phyloP scores from a whole-genome alignment of 1,284 basidiomycete species.

The Trichosporon asahii region DNA sequence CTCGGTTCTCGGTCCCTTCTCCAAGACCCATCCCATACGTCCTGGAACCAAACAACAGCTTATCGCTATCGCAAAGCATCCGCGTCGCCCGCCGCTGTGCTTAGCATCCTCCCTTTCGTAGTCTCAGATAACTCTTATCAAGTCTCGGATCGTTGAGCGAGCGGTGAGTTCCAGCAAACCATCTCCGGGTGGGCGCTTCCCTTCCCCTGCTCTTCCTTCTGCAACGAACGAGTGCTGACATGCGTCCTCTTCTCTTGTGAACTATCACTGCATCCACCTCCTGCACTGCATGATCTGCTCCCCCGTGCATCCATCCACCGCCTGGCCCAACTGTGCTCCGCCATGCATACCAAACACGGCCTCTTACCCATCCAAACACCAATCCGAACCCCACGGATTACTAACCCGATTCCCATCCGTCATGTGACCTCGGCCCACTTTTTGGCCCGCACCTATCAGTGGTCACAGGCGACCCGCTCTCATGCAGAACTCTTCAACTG shows the following conservation, averaged over 20 bases:
- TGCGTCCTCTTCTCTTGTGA: background rate
- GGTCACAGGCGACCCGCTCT: constrained; percentile 11
- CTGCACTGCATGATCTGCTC: background rate
- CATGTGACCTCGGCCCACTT: constrained; percentile 11
- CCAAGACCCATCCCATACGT: background rate
- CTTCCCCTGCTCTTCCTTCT: background rate
- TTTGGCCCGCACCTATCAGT: constrained; percentile 11
- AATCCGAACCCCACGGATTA: background rate
- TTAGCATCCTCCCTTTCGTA: background rate
- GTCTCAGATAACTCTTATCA: background rate
- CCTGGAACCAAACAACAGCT: constrained; percentile 24
- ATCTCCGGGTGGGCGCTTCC: background rate
- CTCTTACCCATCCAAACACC: background rate
- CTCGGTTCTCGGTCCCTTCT: background rate
- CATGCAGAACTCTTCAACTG: constrained; percentile 33
- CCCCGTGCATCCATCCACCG: constrained; percentile 7
- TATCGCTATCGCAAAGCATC: constrained; percentile 19
- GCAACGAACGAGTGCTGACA: background rate
- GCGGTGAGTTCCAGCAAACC: background rate
- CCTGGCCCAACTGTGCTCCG: background rate
- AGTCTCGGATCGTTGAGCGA: constrained; percentile 8
- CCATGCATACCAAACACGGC: constrained; percentile 9
- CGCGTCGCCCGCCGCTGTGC: background rate
- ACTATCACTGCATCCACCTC: constrained; percentile 7
- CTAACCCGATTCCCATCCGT: background rate